phyloP scores from a whole-genome alignment of 805 yeast species.

The Pichia deserticola region DNA sequence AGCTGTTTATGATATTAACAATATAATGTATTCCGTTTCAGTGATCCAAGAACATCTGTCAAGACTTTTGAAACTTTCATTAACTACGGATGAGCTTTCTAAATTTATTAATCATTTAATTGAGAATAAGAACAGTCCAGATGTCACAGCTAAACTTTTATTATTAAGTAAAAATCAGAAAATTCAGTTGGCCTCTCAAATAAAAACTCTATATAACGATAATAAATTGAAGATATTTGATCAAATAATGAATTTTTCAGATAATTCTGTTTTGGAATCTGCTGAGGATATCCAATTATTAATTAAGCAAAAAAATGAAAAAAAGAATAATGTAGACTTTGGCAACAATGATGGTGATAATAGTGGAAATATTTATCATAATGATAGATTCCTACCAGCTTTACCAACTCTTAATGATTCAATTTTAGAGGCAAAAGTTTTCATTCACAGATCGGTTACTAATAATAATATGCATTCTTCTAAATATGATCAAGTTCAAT shows the following conservation, averaged over 20 bases:
- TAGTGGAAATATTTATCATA: constrained; percentile 12
- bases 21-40: constrained; percentile 45
- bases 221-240: constrained; percentile 49
- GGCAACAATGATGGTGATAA: neutral
- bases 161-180: constrained; percentile 47
- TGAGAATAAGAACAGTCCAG: constrained; percentile 13
- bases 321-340: constrained; percentile 1
- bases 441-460: constrained; percentile 70
- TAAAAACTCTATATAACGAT: constrained; percentile 46
- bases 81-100: constrained; percentile 39
- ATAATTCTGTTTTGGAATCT: constrained; percentile 17
- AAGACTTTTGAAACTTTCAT: constrained; percentile 48
- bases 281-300: constrained; percentile 12
- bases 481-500: constrained; percentile 47
- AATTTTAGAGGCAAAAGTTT: constrained; percentile 58
- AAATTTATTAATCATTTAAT: constrained; percentile 18
- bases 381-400: constrained; percentile 36
- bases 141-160: constrained; percentile 35
- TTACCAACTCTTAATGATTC: constrained; percentile 61
- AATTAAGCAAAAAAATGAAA: constrained; percentile 6
- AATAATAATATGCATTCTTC: constrained; percentile 50
- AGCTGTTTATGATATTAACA: constrained; percentile 11
- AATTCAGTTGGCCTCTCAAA: constrained; percentile 49
- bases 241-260: constrained; percentile 39
- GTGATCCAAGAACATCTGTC: constrained; percentile 46